Percentiles rank a stretch among this genome's conserved stretches.
phyloP scores from a whole-genome alignment of 2,329 filamentous ascomycete genomes.

The Penicillium paneum region DNA sequence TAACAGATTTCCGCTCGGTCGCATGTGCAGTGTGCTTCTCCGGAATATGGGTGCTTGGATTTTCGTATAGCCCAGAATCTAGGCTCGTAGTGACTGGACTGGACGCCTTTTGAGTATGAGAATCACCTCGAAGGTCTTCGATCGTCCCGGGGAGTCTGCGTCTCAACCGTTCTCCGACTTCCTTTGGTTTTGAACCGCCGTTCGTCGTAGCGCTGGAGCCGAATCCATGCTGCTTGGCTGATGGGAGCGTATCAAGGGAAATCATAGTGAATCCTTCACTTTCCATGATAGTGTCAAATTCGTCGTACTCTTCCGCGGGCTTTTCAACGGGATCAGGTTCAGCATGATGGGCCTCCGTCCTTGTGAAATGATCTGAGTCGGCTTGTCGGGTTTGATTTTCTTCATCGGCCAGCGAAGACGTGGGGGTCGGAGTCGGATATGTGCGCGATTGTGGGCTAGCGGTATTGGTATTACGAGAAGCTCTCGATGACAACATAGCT shows the following conservation, averaged over 20 bases:
- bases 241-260: constrained; percentile 53
- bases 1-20: background rate
- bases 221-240: constrained; percentile 44
- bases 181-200: constrained; percentile 25
- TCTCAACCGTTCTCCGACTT: constrained; percentile 24
- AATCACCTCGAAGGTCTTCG: constrained; percentile 15
- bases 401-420: constrained; percentile 40
- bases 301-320: constrained; percentile 46
- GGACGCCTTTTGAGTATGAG: constrained; percentile 12
- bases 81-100: constrained; percentile 9
- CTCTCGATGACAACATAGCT: constrained; percentile 30
- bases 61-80: background rate
- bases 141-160: constrained; percentile 26
- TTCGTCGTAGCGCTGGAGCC: constrained; percentile 32
- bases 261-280: constrained; percentile 60
- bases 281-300: constrained; percentile 56
- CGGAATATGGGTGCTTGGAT: too few species aligned
- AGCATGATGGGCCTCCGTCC: constrained; percentile 11
- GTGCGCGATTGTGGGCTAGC: constrained; percentile 33
- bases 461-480: constrained; percentile 32
- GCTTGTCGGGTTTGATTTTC: constrained; percentile 24
- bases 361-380: constrained; percentile 1
- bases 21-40: background rate
- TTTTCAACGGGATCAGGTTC: constrained; percentile 17
- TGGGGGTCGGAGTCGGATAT: constrained; percentile 41